Conservation (phyloP, 768 basidiomycete species). For the Amanita molliuscula region DNA sequence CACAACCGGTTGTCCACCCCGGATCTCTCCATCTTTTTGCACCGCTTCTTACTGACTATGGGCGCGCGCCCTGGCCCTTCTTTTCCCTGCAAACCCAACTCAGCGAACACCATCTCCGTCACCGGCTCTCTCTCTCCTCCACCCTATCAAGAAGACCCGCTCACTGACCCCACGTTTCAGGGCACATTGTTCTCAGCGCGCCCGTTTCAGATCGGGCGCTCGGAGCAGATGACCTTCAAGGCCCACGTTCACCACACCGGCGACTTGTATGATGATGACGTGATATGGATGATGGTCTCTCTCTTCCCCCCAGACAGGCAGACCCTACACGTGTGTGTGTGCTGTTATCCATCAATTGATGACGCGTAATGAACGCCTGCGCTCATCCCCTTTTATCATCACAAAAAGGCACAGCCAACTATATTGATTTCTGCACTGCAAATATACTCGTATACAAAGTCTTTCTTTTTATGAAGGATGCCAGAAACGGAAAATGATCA, state of each 20-base stretch:
- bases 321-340: too few species aligned
- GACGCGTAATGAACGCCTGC: too few species aligned
- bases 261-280: background rate
- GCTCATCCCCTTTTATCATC: too few species aligned
- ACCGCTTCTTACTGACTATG: too few species aligned
- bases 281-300: background rate
- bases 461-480: too few species aligned
- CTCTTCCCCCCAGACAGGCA: background rate
- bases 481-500: background rate
- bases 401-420: background rate
- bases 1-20: too few species aligned
- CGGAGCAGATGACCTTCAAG: background rate
- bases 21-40: too few species aligned
- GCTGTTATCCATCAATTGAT: too few species aligned
- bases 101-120: background rate
- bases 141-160: background rate
- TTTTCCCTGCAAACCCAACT: background rate
- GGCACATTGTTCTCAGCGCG: background rate
- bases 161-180: background rate
- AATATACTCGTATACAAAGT: too few species aligned
- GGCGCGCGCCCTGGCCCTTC: background rate
- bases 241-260: too few species aligned
- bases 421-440: too few species aligned
- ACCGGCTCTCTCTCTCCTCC: background rate
- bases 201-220: background rate